Conservation (phyloP, 352 stramenopile species). For the Blastocystis sp. region DNA sequence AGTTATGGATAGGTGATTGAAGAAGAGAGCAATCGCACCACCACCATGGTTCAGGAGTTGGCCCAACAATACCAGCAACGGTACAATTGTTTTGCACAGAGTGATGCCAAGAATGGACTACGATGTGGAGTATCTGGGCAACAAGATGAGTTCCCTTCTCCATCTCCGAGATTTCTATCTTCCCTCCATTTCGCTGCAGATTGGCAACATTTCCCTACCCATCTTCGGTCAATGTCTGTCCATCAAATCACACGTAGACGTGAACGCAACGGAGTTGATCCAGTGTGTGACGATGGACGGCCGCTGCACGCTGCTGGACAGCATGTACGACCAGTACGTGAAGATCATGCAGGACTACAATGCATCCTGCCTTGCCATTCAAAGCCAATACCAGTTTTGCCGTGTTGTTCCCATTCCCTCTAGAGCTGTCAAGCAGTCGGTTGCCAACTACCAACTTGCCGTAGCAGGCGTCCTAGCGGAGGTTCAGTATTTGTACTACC, state of each 20-base stretch:
- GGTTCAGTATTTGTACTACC: slow-evolving; percentile 3
- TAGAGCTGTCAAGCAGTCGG: neutral
- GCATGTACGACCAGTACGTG: slow-evolving; percentile 45
- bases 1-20: neutral
- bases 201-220: neutral
- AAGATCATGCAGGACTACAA: neutral
- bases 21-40: neutral
- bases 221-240: neutral
- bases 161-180: neutral
- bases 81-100: neutral
- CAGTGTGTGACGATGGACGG: slow-evolving; percentile 39
- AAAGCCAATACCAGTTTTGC: slow-evolving; percentile 8
- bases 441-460: neutral
- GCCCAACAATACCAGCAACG: neutral
- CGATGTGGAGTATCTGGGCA: neutral
- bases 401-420: neutral
- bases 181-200: neutral
- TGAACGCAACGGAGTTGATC: neutral
- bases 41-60: neutral
- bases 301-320: slow-evolving; percentile 1
- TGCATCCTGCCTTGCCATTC: neutral
- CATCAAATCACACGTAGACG: neutral
- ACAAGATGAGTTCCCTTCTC: neutral
- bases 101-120: neutral
- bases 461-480: slow-evolving; percentile 2